phyloP scores from a whole-genome alignment of 306 rosid species.

The Prunus salicina region DNA sequence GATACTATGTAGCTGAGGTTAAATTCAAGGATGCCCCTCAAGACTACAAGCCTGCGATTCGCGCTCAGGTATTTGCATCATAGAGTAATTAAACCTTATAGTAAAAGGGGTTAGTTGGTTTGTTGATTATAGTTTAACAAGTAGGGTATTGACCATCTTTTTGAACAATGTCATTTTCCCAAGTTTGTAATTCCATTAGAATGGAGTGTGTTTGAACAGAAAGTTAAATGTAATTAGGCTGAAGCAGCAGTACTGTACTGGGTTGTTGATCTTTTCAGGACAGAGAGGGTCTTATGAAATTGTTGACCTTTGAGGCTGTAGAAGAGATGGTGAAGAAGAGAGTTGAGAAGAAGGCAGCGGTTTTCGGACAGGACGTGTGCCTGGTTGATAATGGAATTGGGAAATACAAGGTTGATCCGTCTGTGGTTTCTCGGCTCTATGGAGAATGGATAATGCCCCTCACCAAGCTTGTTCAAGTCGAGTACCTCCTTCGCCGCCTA shows the following conservation, averaged over 20 bases:
- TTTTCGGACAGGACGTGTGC: slow-evolving; percentile 64
- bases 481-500: slow-evolving; percentile 76
- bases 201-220: background rate
- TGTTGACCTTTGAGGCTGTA: slow-evolving; percentile 66
- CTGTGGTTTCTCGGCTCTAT: slow-evolving; percentile 52
- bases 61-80: slow-evolving; percentile 49
- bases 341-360: slow-evolving; percentile 75
- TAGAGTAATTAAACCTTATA: too few species aligned
- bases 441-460: slow-evolving; percentile 84
- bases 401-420: slow-evolving; percentile 58
- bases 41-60: slow-evolving; percentile 78
- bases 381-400: slow-evolving; percentile 2
- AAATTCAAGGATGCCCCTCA: slow-evolving; percentile 75
- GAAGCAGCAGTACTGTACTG: background rate
- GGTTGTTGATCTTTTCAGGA: slow-evolving; percentile 42
- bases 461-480: slow-evolving; percentile 78
- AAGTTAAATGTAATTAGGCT: background rate
- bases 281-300: slow-evolving; percentile 65
- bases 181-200: background rate
- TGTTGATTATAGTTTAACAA: background rate
- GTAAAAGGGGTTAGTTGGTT: background rate
- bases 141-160: background rate
- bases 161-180: background rate
- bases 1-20: slow-evolving; percentile 91
- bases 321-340: slow-evolving; percentile 80